Base-by-base conservation (phyloP, 768 basidiomycete genomes). In the Floccularia luteovirens region DNA sequence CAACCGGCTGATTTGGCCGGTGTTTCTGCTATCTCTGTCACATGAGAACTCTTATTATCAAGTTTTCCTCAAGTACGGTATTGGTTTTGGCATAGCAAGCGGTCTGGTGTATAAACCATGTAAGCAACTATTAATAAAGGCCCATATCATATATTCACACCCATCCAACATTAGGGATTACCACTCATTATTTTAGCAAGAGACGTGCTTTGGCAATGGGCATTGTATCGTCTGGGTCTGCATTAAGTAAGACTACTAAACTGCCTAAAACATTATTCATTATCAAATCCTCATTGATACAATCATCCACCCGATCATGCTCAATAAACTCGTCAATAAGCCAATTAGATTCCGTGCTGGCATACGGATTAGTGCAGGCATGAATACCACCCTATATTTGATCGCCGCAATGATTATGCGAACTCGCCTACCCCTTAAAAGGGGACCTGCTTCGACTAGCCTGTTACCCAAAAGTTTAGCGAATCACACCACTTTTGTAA, bases 51-150 rank as follows among this genome's bases (percentile, higher is more conserved):
- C 54, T 2, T 64, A 61, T 43, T 66, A 64, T 39, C 63, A 66
- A 48, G 64, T 60, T 25, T 75, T 79, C 47, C 58, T 78, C 14
- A 59, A 68, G 2, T 72, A 77, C 48, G 73, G 73, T 0, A 51
- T 78, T 32, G 61, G 58, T 0, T 59, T 68, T 16, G 75, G 75
- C 6, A 58, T 75, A 8, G 69, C 71, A 3, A 54, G 57, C 0
- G 77, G 77, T 6, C 32, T 79, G 25, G 46, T 69, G 4, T 76
- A 74, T 48, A 49, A 72, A 11, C 72, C 56, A 5, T 56, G 59
- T 62, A 35, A 7, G 32, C 14, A 14, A 8, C 14, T 14, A 28
- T 14, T 7, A 7, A 7, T 34, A 12, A 14, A 7, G 16, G 20
- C n/a, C 20, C 20, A 17, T 8, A 17, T 7, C 20, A 8, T 34